Evolutionary conservation across 192 early-diverging fungal species (phyloP), one percentile per base, ranked within the genome.

Genomic region (Geosiphon pyriformis): DNA sequence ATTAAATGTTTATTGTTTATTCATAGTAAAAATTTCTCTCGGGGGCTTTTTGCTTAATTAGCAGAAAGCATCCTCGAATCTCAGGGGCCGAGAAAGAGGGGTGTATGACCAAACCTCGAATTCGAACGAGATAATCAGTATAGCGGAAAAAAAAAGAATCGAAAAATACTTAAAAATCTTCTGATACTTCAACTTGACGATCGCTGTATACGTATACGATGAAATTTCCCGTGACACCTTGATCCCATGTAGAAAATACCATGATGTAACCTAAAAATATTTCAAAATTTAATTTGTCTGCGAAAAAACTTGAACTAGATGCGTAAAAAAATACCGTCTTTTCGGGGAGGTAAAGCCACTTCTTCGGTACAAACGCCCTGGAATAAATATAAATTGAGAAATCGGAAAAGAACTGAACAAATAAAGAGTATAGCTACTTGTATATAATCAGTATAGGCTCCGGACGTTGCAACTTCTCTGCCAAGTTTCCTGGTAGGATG

Each of bases 401-500:
- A 42, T 10, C 6, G 6, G 37, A 42, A 42, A 6, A 42, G 7
- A 6, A 42, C 37, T 15, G 37, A 42, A 42, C 37, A 10, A 42
- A 10, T 42, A 6, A 15, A 10, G 7, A 42, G 7, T 10, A n/a
- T 17, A 60, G 12, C 4, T 65, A 73, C 78, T 69, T 81, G 80
- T 35, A 72, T 63, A 56, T 68, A 70, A 75, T 82, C 76, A 34
- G 77, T 78, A 62, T 86, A 87, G 6, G 80, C 74, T 8, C 85
- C 85, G 4, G 85, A 82, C 12, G 76, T 80, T 18, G 76, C 76
- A 22, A 86, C 63, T 66, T 87, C 85, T 22, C 74, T 65, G 11
- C 81, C 83, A 34, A 81, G 76, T 1, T 73, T 50, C 12, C 76
- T 73, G 53, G 70, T 75, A 27, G 79, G 73, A 59, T 76, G 71